These are phyloP conservation scores for Arthroderma sp. DNA, from an alignment of 2,329 filamentous ascomycete species.

Conservation along the genomic window DNA sequence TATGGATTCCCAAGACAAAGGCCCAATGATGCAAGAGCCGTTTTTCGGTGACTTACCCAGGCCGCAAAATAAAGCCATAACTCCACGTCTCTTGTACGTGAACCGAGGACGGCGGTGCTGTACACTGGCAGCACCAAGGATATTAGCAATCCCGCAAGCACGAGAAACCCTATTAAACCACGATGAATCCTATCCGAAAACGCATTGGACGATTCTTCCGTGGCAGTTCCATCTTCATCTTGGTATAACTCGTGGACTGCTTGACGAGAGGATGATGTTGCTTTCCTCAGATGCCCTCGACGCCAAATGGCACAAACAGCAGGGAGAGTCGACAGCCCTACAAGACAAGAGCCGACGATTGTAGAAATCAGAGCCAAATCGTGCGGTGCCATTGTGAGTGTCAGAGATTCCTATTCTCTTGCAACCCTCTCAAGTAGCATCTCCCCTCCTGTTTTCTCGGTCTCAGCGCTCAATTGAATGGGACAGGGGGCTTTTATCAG, in stretches of 20 bases:
- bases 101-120: conserved; percentile 27
- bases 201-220: conserved; percentile 45
- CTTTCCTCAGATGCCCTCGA: conserved; percentile 6
- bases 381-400: no score
- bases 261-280: conserved; percentile 8
- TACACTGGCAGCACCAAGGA: conserved; percentile 47
- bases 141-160: conserved; percentile 39
- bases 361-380: no score
- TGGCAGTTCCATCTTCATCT: conserved; percentile 57
- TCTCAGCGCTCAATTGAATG: no score
- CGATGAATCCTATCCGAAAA: conserved; percentile 52
- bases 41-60: conserved; percentile 45
- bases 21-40: background rate
- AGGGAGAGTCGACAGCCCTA: conserved; percentile 14
- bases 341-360: background rate
- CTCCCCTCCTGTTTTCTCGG: no score
- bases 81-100: conserved; percentile 27
- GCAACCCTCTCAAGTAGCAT: no score
- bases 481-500: no score
- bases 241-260: conserved; percentile 40
- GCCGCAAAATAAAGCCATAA: conserved; percentile 48
- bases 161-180: conserved; percentile 40
- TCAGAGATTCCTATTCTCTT: no score
- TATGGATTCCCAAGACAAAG: background rate
- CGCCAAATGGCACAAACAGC: conserved; percentile 5